phyloP scores from a whole-genome alignment of 345 rosid genomes.

The Toxicodendron radicans region DNA sequence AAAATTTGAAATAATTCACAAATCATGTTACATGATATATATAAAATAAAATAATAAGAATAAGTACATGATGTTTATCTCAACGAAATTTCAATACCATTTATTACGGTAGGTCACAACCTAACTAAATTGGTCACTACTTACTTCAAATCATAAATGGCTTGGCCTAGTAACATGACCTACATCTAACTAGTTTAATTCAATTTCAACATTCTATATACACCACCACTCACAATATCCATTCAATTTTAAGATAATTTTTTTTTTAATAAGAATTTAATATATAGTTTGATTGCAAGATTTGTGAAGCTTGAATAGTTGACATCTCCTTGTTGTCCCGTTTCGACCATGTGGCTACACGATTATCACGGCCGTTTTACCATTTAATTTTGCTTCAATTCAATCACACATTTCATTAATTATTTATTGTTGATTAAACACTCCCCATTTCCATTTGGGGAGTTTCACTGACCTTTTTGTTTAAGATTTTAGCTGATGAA shows the following conservation, averaged over 20 bases:
- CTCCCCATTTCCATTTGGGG: too few relatives aligned
- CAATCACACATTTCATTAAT: too few relatives aligned
- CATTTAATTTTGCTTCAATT: not conserved
- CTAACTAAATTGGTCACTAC: constrained; percentile 50
- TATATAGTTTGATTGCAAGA: constrained; percentile 14
- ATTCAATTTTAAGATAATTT: not conserved
- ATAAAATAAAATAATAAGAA: not conserved
- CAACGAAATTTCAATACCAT: constrained; percentile 46
- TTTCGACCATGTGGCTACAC: constrained; percentile 33
- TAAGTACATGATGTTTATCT: constrained; percentile 14
- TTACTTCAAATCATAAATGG: constrained; percentile 38
- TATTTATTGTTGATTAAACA: not conserved
- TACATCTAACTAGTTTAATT: constrained; percentile 42
- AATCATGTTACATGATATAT: constrained; percentile 2
- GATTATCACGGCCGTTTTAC: too few relatives aligned
- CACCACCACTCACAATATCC: not conserved
- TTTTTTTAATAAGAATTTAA: not conserved
- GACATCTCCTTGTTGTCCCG: constrained; percentile 24
- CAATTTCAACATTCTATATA: constrained; percentile 14
- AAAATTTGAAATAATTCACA: constrained; percentile 15
- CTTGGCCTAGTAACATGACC: constrained; percentile 49
- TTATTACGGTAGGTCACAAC: constrained; percentile 65
- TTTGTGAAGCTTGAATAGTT: constrained; percentile 20
- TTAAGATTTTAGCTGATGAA: too few relatives aligned
- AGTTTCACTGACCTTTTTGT: too few relatives aligned